Conservation (phyloP, 208 protist species). For the Trypanosoma grayi region DNA sequence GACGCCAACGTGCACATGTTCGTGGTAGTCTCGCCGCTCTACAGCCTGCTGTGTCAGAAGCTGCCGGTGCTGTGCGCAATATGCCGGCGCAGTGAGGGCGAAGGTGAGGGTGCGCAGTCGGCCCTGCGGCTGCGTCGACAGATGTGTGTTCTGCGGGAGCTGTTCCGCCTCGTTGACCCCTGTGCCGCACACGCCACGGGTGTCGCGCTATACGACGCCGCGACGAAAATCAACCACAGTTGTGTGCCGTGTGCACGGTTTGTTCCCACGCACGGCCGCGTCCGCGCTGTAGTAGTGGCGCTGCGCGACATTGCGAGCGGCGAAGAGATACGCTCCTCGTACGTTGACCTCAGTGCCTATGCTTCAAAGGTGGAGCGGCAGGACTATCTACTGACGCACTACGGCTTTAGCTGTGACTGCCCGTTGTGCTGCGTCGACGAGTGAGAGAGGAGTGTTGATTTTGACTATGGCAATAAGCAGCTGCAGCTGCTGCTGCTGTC, state of each 20-base stretch:
- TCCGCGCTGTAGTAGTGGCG: conserved; percentile 35
- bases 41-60: conserved; percentile 33
- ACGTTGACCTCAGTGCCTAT: conserved; percentile 34
- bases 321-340: conserved; percentile 46
- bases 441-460: background rate
- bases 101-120: background rate
- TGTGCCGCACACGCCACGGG: conserved; percentile 29
- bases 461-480: background rate
- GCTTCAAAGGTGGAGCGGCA: conserved; percentile 12
- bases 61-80: conserved; percentile 4
- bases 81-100: background rate
- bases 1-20: conserved; percentile 60
- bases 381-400: conserved; percentile 30
- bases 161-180: conserved; percentile 14
- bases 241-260: conserved; percentile 51
- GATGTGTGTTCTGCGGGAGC: background rate
- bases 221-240: conserved; percentile 62
- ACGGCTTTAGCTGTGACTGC: conserved; percentile 50
- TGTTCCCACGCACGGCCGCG: conserved; percentile 29
- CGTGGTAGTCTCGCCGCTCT: conserved; percentile 41
- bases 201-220: conserved; percentile 41
- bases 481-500: background rate
- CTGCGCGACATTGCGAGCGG: conserved; percentile 29
- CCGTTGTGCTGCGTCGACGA: conserved; percentile 20
- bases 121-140: background rate